Percentiles rank a stretch among this genome's conserved stretches.
Conservation (phyloP, 2,329 filamentous ascomycete genomes). For the Fusarium proliferatum region DNA sequence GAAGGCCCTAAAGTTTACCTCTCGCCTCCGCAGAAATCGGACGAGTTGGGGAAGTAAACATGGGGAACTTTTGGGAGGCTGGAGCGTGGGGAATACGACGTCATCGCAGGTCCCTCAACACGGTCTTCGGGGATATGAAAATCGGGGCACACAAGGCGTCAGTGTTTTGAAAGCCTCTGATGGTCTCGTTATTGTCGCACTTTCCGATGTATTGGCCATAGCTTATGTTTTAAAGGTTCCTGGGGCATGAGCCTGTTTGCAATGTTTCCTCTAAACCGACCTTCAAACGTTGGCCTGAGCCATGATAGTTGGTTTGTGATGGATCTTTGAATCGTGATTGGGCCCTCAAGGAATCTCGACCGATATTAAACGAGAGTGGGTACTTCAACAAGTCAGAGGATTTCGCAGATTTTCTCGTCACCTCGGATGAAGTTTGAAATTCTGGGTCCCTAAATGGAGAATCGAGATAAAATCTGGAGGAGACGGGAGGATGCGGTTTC, state of each 20-base stretch:
- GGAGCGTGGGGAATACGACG: conserved; percentile 43
- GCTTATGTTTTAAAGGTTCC: not conserved
- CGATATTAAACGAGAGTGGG: not conserved
- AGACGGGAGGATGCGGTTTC: not conserved
- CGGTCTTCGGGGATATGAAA: conserved; percentile 25
- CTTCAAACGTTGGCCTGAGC: not conserved
- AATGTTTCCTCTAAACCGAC: not conserved
- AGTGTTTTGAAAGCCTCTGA: not conserved
- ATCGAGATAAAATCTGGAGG: conserved; percentile 11
- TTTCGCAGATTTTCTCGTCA: not conserved
- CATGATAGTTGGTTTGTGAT: not conserved
- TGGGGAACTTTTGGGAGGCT: conserved; percentile 5
- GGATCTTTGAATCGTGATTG: conserved; percentile 1
- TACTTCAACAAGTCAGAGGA: not conserved
- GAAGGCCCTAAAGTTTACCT: conserved; percentile 4
- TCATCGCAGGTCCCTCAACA: conserved; percentile 25
- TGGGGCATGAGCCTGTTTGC: not conserved
- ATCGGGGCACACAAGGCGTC: conserved; percentile 18
- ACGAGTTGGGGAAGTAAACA: conserved; percentile 31
- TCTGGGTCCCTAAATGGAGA: not conserved
- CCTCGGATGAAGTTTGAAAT: not conserved
- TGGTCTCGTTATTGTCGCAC: not conserved
- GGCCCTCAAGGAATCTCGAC: not conserved
- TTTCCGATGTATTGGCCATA: not conserved
- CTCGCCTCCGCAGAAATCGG: conserved; percentile 20